These are phyloP conservation scores for Sugiyamaella valdiviana DNA, from an alignment of 805 yeast species.

Conservation along the genomic window DNA sequence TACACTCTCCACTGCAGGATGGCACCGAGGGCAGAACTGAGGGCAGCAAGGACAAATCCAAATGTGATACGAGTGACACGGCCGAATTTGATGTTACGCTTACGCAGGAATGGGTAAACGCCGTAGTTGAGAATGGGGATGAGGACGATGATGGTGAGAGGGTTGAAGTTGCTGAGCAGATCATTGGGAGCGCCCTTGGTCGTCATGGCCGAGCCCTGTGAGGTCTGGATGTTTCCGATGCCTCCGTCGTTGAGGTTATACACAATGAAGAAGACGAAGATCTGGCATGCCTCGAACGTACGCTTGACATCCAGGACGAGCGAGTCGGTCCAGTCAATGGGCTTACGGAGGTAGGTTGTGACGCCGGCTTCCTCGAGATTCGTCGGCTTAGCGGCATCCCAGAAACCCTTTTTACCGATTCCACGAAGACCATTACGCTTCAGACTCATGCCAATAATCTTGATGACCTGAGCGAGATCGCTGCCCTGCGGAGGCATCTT, in stretches of 20 bases:
- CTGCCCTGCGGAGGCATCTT: constrained; percentile 41
- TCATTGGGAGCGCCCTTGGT: constrained; percentile 51
- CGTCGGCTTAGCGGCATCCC: constrained; percentile 14
- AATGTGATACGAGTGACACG: constrained; percentile 42
- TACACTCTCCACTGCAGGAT: constrained; percentile 45
- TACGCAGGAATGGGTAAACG: constrained; percentile 45
- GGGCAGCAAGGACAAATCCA: constrained; percentile 44
- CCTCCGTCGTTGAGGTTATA: constrained; percentile 48
- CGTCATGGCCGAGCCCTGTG: constrained; percentile 51
- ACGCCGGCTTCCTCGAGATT: constrained; percentile 4
- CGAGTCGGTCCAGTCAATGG: constrained; percentile 47
- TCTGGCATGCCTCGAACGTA: constrained; percentile 55
- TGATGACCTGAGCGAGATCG: constrained; percentile 39
- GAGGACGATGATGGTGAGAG: constrained; percentile 46
- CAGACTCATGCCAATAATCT: constrained; percentile 37
- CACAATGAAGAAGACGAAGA: constrained; percentile 56
- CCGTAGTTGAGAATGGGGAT: constrained; percentile 46
- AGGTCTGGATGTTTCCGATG: constrained; percentile 38
- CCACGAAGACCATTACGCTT: constrained; percentile 32
- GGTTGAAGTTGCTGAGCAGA: constrained; percentile 49
- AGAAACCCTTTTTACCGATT: constrained; percentile 4
- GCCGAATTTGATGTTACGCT: constrained; percentile 37
- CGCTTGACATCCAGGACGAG: constrained; percentile 57
- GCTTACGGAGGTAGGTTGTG: constrained; percentile 1
- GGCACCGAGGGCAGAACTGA: constrained; percentile 46